Conservation (phyloP, 2,329 filamentous ascomycete species). For the Aspergillus hortae region DNA sequence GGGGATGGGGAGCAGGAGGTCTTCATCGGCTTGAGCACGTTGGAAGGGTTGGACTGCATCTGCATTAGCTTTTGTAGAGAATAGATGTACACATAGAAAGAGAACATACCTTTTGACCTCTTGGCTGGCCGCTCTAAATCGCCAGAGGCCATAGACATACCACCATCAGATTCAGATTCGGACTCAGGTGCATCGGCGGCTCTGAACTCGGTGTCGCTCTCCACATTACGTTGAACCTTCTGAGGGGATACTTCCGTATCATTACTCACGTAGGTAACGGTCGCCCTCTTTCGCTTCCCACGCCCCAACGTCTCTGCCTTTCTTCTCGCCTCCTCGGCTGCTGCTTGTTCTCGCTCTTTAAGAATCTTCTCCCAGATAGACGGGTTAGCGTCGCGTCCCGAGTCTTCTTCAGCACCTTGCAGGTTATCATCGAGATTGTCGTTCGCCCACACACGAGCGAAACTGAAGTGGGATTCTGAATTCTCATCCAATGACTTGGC, state of each 20-base stretch:
- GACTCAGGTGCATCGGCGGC: conserved; percentile 27
- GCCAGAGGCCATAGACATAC: neutral
- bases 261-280: conserved; percentile 35
- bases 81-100: neutral
- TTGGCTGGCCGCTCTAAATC: conserved; percentile 22
- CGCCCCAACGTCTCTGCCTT: conserved; percentile 76
- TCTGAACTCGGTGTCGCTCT: conserved; percentile 32
- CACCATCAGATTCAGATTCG: conserved; percentile 16
- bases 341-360: conserved; percentile 73
- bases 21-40: conserved; percentile 28
- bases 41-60: conserved; percentile 35
- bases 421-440: conserved; percentile 67
- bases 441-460: conserved; percentile 89
- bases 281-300: conserved; percentile 69
- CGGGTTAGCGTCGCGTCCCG: conserved; percentile 50
- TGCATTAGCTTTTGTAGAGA: conserved; percentile 8
- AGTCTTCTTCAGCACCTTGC: conserved; percentile 49
- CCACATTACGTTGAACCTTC: conserved; percentile 8
- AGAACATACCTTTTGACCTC: conserved; percentile 18
- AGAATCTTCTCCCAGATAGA: conserved; percentile 90
- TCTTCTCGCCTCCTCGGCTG: conserved; percentile 65
- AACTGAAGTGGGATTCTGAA: conserved; percentile 77
- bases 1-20: neutral
- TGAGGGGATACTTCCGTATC: conserved; percentile 20
- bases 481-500: conserved; percentile 62